A percentile compares a stretch with the other conserved stretches of the same genome.
Conservation (phyloP, 2,329 filamentous ascomycete species). For the Exophiala lecanii-corni region DNA sequence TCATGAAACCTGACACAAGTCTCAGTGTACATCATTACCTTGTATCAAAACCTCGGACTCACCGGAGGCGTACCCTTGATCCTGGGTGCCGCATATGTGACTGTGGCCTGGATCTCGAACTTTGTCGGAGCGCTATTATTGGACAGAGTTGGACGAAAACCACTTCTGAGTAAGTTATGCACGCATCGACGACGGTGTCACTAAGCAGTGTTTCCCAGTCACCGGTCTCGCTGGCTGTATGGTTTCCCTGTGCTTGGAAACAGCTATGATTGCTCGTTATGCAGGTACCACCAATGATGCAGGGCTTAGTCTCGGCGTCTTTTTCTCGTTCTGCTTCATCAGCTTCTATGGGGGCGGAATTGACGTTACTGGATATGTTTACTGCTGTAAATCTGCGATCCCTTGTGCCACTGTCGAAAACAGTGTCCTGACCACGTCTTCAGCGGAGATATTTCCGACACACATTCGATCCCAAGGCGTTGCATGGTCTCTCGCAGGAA, state of each 20-base stretch:
- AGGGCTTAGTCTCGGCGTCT: conserved; percentile 30
- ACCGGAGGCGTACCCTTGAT: conserved; percentile 17
- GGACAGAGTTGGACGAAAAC: conserved; percentile 27
- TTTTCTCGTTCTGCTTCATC: conserved; percentile 57
- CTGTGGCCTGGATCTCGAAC: conserved; percentile 21
- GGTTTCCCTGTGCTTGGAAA: conserved; percentile 20
- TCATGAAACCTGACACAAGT: conserved; percentile 2
- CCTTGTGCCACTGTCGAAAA: neutral
- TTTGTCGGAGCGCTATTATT: conserved; percentile 19
- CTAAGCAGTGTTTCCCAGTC: conserved; percentile 2
- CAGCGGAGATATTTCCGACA: conserved; percentile 24
- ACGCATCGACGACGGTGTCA: too few relatives aligned
- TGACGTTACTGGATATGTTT: conserved; percentile 21
- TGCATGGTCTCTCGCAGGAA: conserved; percentile 19
- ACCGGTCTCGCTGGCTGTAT: conserved; percentile 19
- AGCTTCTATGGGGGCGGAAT: conserved; percentile 20
- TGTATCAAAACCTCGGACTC: conserved; percentile 21
- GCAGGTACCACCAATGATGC: conserved; percentile 31
- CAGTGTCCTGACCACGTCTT: conserved; percentile 9
- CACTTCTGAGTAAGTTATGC: conserved; percentile 27
- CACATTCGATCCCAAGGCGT: conserved; percentile 23
- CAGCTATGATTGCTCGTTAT: conserved; percentile 23
- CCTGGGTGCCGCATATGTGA: conserved; percentile 20
- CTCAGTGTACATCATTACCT: conserved; percentile 16
- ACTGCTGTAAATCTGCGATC: conserved; percentile 16